A percentile compares a stretch with the other conserved stretches of the same genome.
These are phyloP conservation scores for Boletus sp. DNA, from an alignment of 1,284 basidiomycete genomes.

Conservation along the genomic window DNA sequence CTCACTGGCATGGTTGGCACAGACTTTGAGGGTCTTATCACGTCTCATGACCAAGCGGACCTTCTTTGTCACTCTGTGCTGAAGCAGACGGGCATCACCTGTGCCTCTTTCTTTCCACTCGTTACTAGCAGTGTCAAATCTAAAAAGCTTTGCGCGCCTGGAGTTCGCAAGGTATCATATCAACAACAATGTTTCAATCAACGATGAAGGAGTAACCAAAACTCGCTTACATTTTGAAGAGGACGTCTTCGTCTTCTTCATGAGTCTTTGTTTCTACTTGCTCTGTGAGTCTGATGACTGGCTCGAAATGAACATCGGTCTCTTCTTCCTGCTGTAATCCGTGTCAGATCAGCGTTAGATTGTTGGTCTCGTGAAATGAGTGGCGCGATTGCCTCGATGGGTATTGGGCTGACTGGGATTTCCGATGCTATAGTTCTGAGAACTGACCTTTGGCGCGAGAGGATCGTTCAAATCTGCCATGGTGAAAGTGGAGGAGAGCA, in stretches of 20 bases:
- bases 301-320: slow-evolving; percentile 91
- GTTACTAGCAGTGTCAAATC: slow-evolving; percentile 77
- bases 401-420: neutral
- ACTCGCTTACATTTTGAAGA: slow-evolving; percentile 91
- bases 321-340: slow-evolving; percentile 69
- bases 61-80: slow-evolving; percentile 89
- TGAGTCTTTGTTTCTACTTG: slow-evolving; percentile 93
- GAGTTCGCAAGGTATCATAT: slow-evolving; percentile 8
- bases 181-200: slow-evolving; percentile 15
- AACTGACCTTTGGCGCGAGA: slow-evolving; percentile 65
- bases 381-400: slow-evolving; percentile 34
- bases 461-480: slow-evolving; percentile 68
- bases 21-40: slow-evolving; percentile 99
- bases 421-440: slow-evolving; percentile 1
- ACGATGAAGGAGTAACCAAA: slow-evolving; percentile 7
- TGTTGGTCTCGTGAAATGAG: slow-evolving; percentile 22
- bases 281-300: slow-evolving; percentile 96
- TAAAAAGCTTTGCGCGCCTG: slow-evolving; percentile 98
- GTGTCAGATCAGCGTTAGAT: slow-evolving; percentile 29
- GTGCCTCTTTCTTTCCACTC: slow-evolving; percentile 99
- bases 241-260: slow-evolving; percentile 92
- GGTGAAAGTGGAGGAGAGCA: slow-evolving; percentile 21
- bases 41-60: slow-evolving; percentile 98
- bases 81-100: slow-evolving; percentile 86
- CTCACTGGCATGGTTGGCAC: slow-evolving; percentile 96